These are phyloP conservation scores for Vitis labrusca DNA, from an alignment of 164 flowering plant genomes.

Conservation along the genomic window DNA sequence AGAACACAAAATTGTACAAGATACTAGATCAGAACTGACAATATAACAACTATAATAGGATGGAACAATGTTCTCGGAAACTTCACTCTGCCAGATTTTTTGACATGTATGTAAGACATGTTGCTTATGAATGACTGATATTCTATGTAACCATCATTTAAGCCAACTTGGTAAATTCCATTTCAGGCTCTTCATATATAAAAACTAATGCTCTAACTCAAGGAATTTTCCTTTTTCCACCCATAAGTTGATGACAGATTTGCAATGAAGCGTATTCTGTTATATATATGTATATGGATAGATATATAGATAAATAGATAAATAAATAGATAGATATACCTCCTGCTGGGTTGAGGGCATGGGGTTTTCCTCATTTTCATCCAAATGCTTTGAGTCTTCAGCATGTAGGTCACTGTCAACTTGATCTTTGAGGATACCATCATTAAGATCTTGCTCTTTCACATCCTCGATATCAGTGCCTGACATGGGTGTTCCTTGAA, in stretches of 20 bases:
- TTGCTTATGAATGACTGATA: not conserved
- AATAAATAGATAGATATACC: constrained; percentile 20
- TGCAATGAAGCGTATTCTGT: no score
- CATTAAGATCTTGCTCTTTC: constrained; percentile 29
- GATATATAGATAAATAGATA: no score
- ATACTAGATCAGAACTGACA: not conserved
- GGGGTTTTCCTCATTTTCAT: constrained; percentile 30
- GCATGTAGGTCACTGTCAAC: constrained; percentile 18
- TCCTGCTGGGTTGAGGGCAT: constrained; percentile 37
- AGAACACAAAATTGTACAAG: constrained; percentile 15
- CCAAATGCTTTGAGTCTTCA: constrained; percentile 19
- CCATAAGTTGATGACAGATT: no score
- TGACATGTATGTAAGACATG: not conserved
- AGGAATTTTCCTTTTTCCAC: not conserved
- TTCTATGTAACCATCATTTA: not conserved
- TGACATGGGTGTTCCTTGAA: constrained; percentile 13
- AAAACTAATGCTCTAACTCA: not conserved
- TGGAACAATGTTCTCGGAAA: no score
- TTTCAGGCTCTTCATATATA: not conserved
- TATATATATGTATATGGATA: no score
- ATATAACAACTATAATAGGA: not conserved
- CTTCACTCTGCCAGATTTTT: no score
- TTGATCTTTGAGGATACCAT: constrained; percentile 14
- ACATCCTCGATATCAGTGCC: constrained; percentile 18
- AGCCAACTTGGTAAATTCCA: not conserved